phyloP scores from a whole-genome alignment of 78 protist genomes.

The Dictyostelium firmibasis region DNA sequence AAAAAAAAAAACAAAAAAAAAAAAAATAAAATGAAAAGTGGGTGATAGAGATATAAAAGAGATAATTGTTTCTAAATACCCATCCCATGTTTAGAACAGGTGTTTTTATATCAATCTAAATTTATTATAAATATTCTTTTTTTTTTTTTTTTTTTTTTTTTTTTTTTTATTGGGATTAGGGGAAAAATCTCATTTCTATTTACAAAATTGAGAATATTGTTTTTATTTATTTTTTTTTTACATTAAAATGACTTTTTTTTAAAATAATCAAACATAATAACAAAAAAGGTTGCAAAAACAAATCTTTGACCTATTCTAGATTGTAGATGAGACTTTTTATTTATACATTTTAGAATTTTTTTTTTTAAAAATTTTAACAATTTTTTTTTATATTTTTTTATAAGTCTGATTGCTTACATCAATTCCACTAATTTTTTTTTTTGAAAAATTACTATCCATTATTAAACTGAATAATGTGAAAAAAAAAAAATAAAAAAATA shows the following conservation, averaged over 20 bases:
- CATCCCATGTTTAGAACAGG: not conserved
- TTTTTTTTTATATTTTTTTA: no score
- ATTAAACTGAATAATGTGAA: no score
- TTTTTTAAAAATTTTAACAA: no score
- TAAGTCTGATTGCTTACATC: not conserved
- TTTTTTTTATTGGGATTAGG: no score
- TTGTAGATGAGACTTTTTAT: not conserved
- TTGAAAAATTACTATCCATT: not conserved
- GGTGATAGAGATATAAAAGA: not conserved
- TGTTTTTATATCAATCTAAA: no score
- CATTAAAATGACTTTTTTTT: no score
- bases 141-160: no score
- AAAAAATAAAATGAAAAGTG: not conserved
- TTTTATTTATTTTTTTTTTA: no score
- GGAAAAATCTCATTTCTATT: no score
- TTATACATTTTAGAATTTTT: not conserved
- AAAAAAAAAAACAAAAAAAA: no score
- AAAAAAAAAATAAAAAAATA: no score
- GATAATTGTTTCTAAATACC: not conserved
- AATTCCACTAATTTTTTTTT: not conserved
- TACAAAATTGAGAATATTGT: not conserved
- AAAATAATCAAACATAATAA: not conserved
- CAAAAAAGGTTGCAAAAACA: not conserved
- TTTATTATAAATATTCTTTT: no score
- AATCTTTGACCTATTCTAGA: not conserved